phyloP scores from a whole-genome alignment of 2,329 filamentous ascomycete genomes.

The Paracoccidioides brasiliensis region DNA sequence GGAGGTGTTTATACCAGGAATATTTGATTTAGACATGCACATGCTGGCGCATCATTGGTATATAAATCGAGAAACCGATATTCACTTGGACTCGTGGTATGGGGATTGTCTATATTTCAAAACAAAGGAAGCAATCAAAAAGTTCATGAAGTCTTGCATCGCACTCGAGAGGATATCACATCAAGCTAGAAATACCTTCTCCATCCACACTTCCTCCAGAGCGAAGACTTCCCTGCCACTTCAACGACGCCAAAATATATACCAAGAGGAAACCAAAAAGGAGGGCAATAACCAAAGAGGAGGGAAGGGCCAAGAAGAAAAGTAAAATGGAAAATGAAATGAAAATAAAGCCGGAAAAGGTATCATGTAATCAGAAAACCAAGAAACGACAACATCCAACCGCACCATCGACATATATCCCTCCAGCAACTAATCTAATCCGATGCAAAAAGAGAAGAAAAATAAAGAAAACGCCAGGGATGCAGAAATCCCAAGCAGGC shows the following conservation, averaged over 20 bases:
- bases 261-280: background rate
- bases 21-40: background rate
- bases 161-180: background rate
- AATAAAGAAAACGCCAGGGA: background rate
- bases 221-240: too few relatives aligned
- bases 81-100: background rate
- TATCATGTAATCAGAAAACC: background rate
- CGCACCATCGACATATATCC: background rate
- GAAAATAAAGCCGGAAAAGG: background rate
- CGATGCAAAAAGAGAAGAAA: background rate
- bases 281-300: background rate
- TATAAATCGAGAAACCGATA: background rate
- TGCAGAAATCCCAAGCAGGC: background rate
- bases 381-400: background rate
- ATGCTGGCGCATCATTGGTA: background rate
- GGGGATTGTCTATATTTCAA: conserved; percentile 3
- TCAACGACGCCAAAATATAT: too few relatives aligned
- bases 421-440: background rate
- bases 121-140: background rate
- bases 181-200: background rate
- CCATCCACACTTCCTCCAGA: background rate
- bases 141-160: background rate
- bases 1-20: background rate
- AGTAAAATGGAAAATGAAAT: background rate
- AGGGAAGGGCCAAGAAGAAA: background rate